Percentiles rank a stretch among this genome's conserved stretches.
Conservation (phyloP, 73 alveolate genomes). For the Paramecium tetraurelia region DNA sequence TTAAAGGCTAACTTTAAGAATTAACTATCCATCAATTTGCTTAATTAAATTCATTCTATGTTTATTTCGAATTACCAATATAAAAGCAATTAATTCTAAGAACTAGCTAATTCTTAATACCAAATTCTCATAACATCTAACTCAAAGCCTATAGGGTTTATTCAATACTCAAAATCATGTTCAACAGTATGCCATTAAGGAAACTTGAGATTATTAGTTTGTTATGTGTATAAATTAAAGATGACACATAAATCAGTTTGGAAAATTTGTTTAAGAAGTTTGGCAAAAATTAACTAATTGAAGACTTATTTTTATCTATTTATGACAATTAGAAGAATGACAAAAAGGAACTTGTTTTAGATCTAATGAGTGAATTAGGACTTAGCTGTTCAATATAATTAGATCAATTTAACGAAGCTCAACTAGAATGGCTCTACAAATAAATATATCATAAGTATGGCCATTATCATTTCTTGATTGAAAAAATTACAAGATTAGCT, state of each 20-base stretch:
- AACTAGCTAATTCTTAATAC: not conserved
- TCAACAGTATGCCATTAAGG: not conserved
- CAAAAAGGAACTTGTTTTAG: not conserved
- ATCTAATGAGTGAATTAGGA: not conserved
- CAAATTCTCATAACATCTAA: not conserved
- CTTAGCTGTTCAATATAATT: not conserved
- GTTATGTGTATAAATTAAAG: not conserved
- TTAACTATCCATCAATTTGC: not conserved
- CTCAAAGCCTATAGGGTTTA: not conserved
- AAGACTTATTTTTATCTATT: not conserved
- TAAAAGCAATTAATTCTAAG: not conserved
- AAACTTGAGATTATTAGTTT: not conserved
- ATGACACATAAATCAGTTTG: not conserved
- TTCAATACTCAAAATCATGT: not conserved
- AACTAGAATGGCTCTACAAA: not conserved
- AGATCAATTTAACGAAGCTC: not conserved
- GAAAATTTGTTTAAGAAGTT: not conserved
- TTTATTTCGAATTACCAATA: not conserved
- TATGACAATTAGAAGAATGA: not conserved
- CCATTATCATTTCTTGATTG: not conserved
- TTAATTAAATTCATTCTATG: not conserved
- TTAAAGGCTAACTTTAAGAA: not conserved
- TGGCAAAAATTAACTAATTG: not conserved
- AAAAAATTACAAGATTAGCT: not conserved
- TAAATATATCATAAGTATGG: not conserved